phyloP scores from a whole-genome alignment of 2,329 filamentous ascomycete genomes.

The Ceratocystiopsis brevicomis region DNA sequence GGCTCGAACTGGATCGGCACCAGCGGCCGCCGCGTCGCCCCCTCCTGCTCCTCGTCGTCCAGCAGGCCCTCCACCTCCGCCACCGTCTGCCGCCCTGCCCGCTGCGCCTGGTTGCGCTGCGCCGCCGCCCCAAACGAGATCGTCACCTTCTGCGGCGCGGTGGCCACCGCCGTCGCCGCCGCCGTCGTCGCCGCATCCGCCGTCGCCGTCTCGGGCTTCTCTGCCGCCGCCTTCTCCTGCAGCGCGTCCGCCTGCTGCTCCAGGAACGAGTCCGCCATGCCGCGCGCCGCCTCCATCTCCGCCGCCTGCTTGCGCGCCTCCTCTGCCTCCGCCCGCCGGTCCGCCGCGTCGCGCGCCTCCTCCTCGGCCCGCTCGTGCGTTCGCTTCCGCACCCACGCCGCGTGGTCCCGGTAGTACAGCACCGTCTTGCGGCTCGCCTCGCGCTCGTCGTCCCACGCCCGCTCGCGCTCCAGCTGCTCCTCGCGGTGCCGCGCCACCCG shows the following conservation, averaged over 20 bases:
- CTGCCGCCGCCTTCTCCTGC: slow-evolving; percentile 24
- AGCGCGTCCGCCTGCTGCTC: slow-evolving; percentile 68
- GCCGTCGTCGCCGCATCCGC: neutral
- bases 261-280: slow-evolving; percentile 80
- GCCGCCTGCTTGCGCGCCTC: slow-evolving; percentile 51
- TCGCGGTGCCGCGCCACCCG: slow-evolving; percentile 47
- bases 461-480: slow-evolving; percentile 42
- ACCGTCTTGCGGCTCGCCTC: slow-evolving; percentile 55
- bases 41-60: slow-evolving; percentile 80
- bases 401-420: slow-evolving; percentile 75
- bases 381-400: slow-evolving; percentile 69
- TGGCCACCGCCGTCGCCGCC: slow-evolving; percentile 2
- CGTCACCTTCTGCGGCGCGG: slow-evolving; percentile 66
- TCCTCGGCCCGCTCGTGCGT: slow-evolving; percentile 56
- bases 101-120: slow-evolving; percentile 45
- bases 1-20: slow-evolving; percentile 70
- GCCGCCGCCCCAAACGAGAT: slow-evolving; percentile 79
- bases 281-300: slow-evolving; percentile 59
- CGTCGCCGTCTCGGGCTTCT: neutral
- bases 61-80: slow-evolving; percentile 87
- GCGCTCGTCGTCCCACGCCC: slow-evolving; percentile 78
- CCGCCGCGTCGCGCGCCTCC: slow-evolving; percentile 57
- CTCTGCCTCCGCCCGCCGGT: slow-evolving; percentile 59
- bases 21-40: slow-evolving; percentile 47
- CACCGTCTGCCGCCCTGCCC: slow-evolving; percentile 52